Evolutionary conservation across 1,284 basidiomycete species (phyloP), one percentile per base, ranked within the genome.

Genomic region (Meira nashicola): DNA sequence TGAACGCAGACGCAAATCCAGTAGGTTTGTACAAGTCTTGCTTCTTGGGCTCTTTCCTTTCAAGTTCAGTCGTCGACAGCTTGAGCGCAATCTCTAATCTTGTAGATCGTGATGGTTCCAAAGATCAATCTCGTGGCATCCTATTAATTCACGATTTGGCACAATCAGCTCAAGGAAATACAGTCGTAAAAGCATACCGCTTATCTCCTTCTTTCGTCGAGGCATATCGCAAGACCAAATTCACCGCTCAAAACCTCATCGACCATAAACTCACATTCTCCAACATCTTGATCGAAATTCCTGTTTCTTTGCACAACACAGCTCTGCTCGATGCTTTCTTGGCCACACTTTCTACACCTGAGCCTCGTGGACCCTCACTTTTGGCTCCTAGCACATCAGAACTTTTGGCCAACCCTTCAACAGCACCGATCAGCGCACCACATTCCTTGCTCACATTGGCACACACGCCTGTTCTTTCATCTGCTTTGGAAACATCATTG

Each of bases 21-120:
- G 90, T 98, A 59, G 95, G 95, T 47, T 92, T 96, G 80, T 99
- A 99, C 83, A 91, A 95, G 79, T 91, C 92, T 41, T 91, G 91
- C n/a, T 96, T 94, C 80, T 88, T 78, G 10, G 76, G 76, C 47
- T 63, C 69, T 49, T 74, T 76, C 64, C 60, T 78, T 39, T 90
- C 80, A 89, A 85, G 86, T n/a, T 81, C 95, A 50, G 83, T 97
- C 54, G 91, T 96, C 63, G 89, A 90, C 14, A 89, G 95, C 78
- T 65, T 78, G 21, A 67, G 69, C 54, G 66, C 68, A 28, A 68
- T 77, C 23, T 62, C 72, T 21, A 62, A 64, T 23, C 61, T 77
- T 23, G 73, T 77, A 66, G 76, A 77, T 60, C 68, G 73, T 19
- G 76, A 76, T 25, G 73, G 76, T 14, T 63, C 70, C 40, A 69